Conservation (phyloP, 2,329 filamentous ascomycete species). For the Geoglossum cookeanum region DNA sequence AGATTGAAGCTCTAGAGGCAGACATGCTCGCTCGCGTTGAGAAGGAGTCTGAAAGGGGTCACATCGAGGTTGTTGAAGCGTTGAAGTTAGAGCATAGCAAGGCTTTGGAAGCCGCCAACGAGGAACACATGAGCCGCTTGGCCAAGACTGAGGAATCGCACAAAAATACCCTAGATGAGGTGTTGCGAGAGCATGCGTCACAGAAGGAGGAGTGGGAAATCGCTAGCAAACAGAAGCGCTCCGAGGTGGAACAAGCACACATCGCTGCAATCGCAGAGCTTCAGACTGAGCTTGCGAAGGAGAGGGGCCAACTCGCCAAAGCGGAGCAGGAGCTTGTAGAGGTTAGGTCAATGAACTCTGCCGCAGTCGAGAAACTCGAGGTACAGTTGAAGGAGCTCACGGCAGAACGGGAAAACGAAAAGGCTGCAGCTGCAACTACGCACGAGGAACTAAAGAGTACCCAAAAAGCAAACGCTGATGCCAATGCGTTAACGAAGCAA, state of each 20-base stretch:
- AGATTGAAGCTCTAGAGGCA: not conserved
- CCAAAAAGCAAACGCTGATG: not conserved
- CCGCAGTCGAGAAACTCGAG: not conserved
- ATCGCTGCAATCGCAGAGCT: not conserved
- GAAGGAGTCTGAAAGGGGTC: not conserved
- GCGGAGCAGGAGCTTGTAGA: not conserved
- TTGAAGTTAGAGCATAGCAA: not conserved
- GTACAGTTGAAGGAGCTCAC: not conserved
- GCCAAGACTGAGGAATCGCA: not conserved
- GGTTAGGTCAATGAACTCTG: not conserved
- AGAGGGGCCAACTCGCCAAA: not conserved
- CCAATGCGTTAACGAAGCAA: not conserved
- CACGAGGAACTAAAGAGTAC: not conserved
- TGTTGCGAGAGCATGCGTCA: not conserved
- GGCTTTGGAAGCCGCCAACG: not conserved
- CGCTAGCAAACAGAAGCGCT: not conserved
- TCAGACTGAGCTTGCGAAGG: not conserved
- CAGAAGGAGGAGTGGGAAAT: not conserved
- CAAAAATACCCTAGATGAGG: not conserved
- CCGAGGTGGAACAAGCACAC: not conserved
- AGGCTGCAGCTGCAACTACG: not conserved
- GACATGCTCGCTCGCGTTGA: not conserved
- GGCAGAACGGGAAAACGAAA: not conserved
- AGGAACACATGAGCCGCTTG: not conserved
- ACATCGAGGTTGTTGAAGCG: not conserved